A percentile compares a stretch with the other conserved stretches of the same genome.
Evolutionary conservation across 805 yeast species (phyloP).

Genomic region (Torulaspora gathmanii): DNA sequence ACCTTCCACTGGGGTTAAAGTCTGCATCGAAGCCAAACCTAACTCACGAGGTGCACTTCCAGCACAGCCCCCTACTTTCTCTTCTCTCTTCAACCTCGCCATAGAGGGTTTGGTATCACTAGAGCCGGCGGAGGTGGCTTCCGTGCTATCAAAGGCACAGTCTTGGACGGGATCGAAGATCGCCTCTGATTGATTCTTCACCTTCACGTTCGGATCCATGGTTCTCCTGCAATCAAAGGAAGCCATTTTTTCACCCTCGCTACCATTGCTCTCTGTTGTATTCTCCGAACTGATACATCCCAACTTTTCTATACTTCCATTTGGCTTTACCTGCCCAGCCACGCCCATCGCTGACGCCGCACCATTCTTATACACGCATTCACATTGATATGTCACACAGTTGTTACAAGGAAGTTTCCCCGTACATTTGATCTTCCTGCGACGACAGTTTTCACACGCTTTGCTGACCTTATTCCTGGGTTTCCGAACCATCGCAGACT

Average conservation of each 20-base stretch:
- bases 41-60: not conserved
- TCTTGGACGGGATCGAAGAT: slow-evolving; percentile 7
- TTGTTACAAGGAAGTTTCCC: slow-evolving; percentile 33
- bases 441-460: slow-evolving; percentile 35
- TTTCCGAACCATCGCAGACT: slow-evolving; percentile 9
- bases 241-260: not conserved
- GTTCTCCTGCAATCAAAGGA: not conserved
- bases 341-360: not conserved
- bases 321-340: not conserved
- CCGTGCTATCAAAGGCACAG: slow-evolving; percentile 1
- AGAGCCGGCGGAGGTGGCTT: not conserved
- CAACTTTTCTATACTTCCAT: not conserved
- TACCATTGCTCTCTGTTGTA: not conserved
- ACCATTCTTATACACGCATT: slow-evolving; percentile 21
- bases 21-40: slow-evolving; percentile 4
- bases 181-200: slow-evolving; percentile 2
- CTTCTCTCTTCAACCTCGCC: not conserved
- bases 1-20: slow-evolving; percentile 7
- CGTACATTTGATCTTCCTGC: slow-evolving; percentile 35
- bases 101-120: not conserved
- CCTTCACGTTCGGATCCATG: not conserved
- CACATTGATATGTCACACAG: slow-evolving; percentile 32
- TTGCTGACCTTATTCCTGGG: slow-evolving; percentile 22
- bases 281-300: not conserved
- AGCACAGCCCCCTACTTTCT: not conserved